Evolutionary conservation across 208 protist species (phyloP).

Genomic region (Balamuthia mandrillaris): DNA sequence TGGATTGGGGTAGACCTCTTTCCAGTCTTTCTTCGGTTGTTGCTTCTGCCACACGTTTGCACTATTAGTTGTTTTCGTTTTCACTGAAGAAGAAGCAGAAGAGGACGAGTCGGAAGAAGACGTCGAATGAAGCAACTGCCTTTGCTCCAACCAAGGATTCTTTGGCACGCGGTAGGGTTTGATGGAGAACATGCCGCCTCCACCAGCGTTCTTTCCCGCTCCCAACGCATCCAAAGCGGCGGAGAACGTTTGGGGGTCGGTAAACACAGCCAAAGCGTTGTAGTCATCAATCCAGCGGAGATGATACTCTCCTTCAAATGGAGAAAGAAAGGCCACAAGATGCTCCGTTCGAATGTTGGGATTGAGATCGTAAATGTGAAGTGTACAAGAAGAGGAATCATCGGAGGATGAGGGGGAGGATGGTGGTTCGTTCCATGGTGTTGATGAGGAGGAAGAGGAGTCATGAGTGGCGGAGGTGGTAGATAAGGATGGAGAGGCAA

Average conservation of each 20-base stretch:
- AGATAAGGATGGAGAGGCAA: background rate
- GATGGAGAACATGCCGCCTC: background rate
- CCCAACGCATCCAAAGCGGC: background rate
- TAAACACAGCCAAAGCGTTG: constrained; percentile 27
- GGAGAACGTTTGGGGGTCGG: constrained; percentile 3
- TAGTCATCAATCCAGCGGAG: constrained; percentile 26
- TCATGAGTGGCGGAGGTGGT: background rate
- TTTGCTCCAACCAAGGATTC: background rate
- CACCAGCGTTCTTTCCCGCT: no score
- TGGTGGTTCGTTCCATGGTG: no score
- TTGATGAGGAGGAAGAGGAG: no score
- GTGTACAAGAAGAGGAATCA: background rate
- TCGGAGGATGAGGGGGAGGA: background rate
- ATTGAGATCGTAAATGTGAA: constrained; percentile 19
- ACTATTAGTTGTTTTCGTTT: no score
- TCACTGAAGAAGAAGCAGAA: background rate
- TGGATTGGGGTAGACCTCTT: no score
- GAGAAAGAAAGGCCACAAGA: constrained; percentile 7
- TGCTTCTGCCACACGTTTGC: no score
- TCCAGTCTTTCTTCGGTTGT: no score
- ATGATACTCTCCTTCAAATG: background rate
- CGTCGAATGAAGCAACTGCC: background rate
- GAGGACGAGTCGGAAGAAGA: background rate
- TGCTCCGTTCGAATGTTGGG: background rate
- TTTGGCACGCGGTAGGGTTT: constrained; percentile 1